Base-by-base conservation (phyloP, 805 yeast species). In the Candida sithepensis region DNA sequence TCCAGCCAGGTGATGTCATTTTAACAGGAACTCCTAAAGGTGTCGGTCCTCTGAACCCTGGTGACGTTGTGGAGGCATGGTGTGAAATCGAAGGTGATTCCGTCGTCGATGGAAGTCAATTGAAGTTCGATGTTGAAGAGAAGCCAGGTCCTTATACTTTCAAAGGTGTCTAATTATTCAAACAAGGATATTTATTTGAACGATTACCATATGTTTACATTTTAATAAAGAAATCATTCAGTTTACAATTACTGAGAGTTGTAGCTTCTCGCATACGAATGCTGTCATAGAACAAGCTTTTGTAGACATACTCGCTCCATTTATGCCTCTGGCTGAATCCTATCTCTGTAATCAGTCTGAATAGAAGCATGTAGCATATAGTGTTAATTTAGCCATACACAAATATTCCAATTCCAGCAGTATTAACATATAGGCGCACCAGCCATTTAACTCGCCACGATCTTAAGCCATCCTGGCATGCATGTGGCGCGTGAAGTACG, bases 11-110 rank as follows among this genome's bases (percentile, higher is more conserved):
- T 26, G 99, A 94, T 61, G 75, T 94, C 52, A 82, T 94, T 49
- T 73, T 94, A 44, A 94, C 99, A 1, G 99, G 99, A 16, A 94
- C 99, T 1, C 99, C 99, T 41, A 88, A 90, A 66, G 99, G 99
- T 16, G 99, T 94, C n/a, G 97, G 98, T 8, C 70, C 77, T 22
- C 69, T 91, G 30, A 66, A 65, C 5, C 87, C 96, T 0, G 98
- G 97, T 9, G 98, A 94, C 63, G 61, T 65, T 22, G 71, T 94
- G 23, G 73, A 74, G 41, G 96, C 95, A 6, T 76, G 78, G 53
- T 66, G 89, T 52, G 67, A 65, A 24, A 77, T 74, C 28, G 77
- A 77, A 30, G 92, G 82, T 10, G 61, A 78, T 12, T 7, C 34
- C 48, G 72, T 73, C 9, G 62, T 92, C 23, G 79, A 74, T 28